Evolutionary conservation across 495 filamentous ascomycete species (phyloP).

Genomic region (Daldinia grandis): DNA sequence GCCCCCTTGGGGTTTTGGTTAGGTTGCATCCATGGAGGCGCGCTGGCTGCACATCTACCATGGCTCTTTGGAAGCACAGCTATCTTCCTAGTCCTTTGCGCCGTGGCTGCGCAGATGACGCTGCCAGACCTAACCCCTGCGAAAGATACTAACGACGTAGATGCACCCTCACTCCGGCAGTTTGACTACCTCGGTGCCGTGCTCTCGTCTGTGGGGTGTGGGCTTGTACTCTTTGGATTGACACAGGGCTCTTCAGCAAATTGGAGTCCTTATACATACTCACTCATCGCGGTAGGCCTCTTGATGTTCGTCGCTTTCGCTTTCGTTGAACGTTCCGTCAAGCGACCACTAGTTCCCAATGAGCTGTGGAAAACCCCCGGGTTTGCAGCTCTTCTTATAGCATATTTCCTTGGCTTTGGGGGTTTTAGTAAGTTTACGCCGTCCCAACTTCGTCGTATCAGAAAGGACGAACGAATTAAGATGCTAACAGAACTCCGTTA

Average conservation of each 20-base stretch:
- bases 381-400: constrained; percentile 58
- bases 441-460: background rate
- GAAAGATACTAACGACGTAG: constrained; percentile 37
- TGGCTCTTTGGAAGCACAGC: constrained; percentile 56
- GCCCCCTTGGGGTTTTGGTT: constrained; percentile 61
- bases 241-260: constrained; percentile 62
- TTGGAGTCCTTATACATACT: constrained; percentile 58
- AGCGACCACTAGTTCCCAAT: constrained; percentile 61
- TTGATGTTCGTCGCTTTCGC: constrained; percentile 58
- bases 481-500: constrained; percentile 11
- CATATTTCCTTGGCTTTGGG: constrained; percentile 60
- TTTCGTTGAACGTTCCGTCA: constrained; percentile 53
- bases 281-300: constrained; percentile 62
- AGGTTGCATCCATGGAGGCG: constrained; percentile 44
- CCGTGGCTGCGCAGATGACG: constrained; percentile 58
- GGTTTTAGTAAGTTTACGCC: constrained; percentile 41
- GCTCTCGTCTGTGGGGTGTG: constrained; percentile 58
- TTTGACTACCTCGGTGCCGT: constrained; percentile 61
- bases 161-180: constrained; percentile 34
- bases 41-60: constrained; percentile 58
- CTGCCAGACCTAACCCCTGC: constrained; percentile 48
- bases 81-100: constrained; percentile 66
- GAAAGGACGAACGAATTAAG: background rate
- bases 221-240: constrained; percentile 63
- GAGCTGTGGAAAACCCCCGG: constrained; percentile 49